These are phyloP conservation scores for Phaeosphaeriaceae sp. DNA, from an alignment of 2,329 filamentous ascomycete species.

Conservation along the genomic window DNA sequence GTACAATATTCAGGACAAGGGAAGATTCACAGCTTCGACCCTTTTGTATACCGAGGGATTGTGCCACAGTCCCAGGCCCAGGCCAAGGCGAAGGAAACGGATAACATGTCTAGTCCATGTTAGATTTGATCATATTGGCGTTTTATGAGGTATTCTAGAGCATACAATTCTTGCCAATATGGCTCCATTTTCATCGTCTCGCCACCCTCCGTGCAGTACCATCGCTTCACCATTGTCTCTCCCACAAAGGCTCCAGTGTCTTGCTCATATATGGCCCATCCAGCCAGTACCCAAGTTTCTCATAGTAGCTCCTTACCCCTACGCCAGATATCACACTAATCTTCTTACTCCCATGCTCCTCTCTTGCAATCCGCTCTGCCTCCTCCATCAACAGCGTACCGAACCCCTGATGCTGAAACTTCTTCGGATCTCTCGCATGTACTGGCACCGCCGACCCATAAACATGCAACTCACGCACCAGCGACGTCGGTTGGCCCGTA, in stretches of 20 bases:
- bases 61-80: background rate
- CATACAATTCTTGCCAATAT: background rate
- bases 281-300: conserved; percentile 88
- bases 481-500: conserved; percentile 81
- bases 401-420: conserved; percentile 98
- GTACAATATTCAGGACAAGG: background rate
- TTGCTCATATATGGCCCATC: conserved; percentile 77
- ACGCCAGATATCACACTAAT: conserved; percentile 98
- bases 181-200: background rate
- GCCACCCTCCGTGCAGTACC: background rate
- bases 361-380: conserved; percentile 89
- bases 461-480: conserved; percentile 94
- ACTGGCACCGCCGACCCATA: conserved; percentile 98
- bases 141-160: background rate
- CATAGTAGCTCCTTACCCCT: conserved; percentile 93
- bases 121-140: background rate
- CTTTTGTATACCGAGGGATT: background rate
- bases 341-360: conserved; percentile 93
- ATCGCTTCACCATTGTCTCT: conserved; percentile 37
- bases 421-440: conserved; percentile 90
- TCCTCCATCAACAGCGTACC: conserved; percentile 97
- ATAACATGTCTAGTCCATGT: background rate
- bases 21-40: background rate
- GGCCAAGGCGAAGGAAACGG: background rate
- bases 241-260: conserved; percentile 42